A percentile compares a stretch with the other conserved stretches of the same genome.
Conservation (phyloP, 2,329 filamentous ascomycete genomes). For the Xylaria sp. region DNA sequence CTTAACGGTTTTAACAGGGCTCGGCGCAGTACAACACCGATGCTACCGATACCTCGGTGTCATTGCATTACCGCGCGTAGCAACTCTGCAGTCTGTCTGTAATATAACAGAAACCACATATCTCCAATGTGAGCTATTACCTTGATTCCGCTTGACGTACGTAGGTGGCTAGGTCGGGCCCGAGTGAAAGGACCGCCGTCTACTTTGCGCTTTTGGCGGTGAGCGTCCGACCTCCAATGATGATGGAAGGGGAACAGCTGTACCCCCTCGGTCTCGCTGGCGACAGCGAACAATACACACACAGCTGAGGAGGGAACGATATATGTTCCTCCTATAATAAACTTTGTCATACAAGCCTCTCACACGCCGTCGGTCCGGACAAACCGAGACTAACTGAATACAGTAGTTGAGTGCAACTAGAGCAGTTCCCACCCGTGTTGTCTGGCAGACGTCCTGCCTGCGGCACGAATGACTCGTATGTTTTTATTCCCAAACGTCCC, state of each 20-base stretch:
- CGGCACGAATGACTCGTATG: slow-evolving; percentile 6
- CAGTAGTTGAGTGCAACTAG: slow-evolving; percentile 4
- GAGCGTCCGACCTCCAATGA: slow-evolving; percentile 1
- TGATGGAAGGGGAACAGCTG: neutral
- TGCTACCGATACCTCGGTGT: no score
- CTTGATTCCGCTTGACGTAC: no score
- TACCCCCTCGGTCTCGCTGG: neutral
- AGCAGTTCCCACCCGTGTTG: neutral
- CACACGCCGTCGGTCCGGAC: slow-evolving; percentile 22
- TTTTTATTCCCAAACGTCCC: no score
- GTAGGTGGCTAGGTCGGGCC: no score
- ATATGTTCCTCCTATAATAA: neutral
- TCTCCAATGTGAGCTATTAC: no score
- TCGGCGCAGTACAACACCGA: no score
- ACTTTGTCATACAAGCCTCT: slow-evolving; percentile 1
- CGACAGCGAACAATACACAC: neutral
- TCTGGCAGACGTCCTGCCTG: neutral
- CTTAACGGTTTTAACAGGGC: no score
- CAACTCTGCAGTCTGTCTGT: no score
- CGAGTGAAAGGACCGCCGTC: no score
- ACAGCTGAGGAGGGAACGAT: neutral
- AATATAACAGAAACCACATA: no score
- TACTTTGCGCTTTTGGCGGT: slow-evolving; percentile 4
- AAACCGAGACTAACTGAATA: slow-evolving; percentile 27
- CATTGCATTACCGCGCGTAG: no score